A percentile compares a stretch with the other conserved stretches of the same genome.
phyloP scores from a whole-genome alignment of 31 red algal genomes.

The Odonthalia washingtoniensis region DNA sequence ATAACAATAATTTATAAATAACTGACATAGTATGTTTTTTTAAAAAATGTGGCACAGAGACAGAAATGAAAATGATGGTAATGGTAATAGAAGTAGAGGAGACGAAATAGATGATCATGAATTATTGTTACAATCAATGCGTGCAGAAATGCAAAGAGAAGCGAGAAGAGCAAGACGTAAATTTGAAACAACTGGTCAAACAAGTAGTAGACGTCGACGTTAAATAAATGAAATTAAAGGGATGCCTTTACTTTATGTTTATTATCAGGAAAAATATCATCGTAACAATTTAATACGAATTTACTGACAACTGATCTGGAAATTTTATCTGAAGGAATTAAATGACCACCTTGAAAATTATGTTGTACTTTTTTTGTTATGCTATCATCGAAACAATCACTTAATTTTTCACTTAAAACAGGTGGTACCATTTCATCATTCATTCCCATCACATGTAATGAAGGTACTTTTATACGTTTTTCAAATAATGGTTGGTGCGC shows the following conservation, averaged over 20 bases:
- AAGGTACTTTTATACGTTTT: constrained; percentile 50
- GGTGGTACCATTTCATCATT: constrained; percentile 67
- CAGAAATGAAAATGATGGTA: constrained; percentile 44
- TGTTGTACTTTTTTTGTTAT: constrained; percentile 49
- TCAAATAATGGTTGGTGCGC: constrained; percentile 46
- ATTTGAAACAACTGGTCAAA: no score
- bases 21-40: no score
- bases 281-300: no score
- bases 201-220: no score
- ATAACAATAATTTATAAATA: neutral
- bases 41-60: no score
- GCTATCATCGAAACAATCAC: no score
- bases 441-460: constrained; percentile 73
- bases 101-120: constrained; percentile 38
- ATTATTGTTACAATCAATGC: neutral
- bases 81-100: no score
- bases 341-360: constrained; percentile 56
- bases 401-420: no score
- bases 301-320: no score
- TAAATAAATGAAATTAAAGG: no score
- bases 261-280: no score
- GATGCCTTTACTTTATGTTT: no score
- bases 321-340: constrained; percentile 67
- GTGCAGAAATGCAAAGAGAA: constrained; percentile 48
- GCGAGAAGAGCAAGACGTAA: neutral